These are phyloP conservation scores for Alnus rubra DNA, from an alignment of 306 rosid genomes.

Conservation along the genomic window DNA sequence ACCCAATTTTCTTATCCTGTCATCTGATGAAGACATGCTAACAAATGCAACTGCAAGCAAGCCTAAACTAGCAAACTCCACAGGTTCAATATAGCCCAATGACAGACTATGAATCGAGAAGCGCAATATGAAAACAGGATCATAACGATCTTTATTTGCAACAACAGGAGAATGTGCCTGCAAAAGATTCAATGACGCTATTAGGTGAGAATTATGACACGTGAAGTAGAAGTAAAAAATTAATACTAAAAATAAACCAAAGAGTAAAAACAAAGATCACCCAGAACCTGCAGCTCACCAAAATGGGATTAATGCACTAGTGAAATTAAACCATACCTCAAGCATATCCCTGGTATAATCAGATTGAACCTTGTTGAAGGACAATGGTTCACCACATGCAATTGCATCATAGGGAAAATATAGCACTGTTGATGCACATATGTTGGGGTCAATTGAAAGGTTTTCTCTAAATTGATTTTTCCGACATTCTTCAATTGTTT, in stretches of 20 bases:
- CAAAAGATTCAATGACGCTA: slow-evolving; percentile 14
- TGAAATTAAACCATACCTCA: slow-evolving; percentile 31
- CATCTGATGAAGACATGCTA: slow-evolving; percentile 67
- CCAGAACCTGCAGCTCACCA: neutral
- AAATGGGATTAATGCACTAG: neutral
- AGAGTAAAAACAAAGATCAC: neutral
- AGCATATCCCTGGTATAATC: slow-evolving; percentile 34
- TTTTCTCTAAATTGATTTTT: slow-evolving; percentile 65
- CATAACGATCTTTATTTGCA: slow-evolving; percentile 52
- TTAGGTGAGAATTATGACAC: neutral
- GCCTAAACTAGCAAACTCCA: slow-evolving; percentile 81
- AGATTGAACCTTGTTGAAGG: slow-evolving; percentile 32
- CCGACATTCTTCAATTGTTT: slow-evolving; percentile 54
- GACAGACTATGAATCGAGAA: slow-evolving; percentile 71
- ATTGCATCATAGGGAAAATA: slow-evolving; percentile 66
- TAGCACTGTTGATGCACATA: slow-evolving; percentile 73
- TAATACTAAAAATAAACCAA: neutral
- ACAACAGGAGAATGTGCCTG: slow-evolving; percentile 43
- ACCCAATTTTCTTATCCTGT: slow-evolving; percentile 71
- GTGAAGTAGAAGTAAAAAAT: neutral
- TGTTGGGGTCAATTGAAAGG: slow-evolving; percentile 68
- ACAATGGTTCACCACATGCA: slow-evolving; percentile 44
- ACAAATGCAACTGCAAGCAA: slow-evolving; percentile 83
- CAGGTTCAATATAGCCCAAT: slow-evolving; percentile 66
- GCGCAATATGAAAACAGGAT: slow-evolving; percentile 82